phyloP scores from a whole-genome alignment of 2,329 filamentous ascomycete species.

The Exophiala oligosperma region DNA sequence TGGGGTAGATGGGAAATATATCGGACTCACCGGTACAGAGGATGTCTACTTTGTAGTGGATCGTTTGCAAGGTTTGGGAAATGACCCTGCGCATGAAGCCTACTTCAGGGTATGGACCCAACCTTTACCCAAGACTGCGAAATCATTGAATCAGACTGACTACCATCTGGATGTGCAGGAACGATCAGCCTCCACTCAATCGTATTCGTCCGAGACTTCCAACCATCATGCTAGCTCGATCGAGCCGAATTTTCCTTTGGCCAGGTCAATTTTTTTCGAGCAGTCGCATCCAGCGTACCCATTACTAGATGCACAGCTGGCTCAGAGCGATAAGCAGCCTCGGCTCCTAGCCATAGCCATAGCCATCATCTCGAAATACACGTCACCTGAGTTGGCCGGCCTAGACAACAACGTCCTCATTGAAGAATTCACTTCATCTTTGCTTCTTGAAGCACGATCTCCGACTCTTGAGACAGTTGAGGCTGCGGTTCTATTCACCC shows the following conservation, averaged over 20 bases:
- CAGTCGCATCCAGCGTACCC: conserved; percentile 10
- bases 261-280: conserved; percentile 10
- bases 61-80: conserved; percentile 10
- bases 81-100: conserved; percentile 18
- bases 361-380: conserved; percentile 19
- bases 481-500: conserved; percentile 15
- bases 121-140: too few species aligned
- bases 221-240: conserved; percentile 5
- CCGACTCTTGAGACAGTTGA: conserved; percentile 14
- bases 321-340: conserved; percentile 9
- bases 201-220: conserved; percentile 3
- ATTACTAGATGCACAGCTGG: conserved; percentile 11
- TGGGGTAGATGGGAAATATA: conserved; percentile 12
- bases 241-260: conserved; percentile 1
- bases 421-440: conserved; percentile 7
- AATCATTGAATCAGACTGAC: background rate
- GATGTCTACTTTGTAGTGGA: conserved; percentile 18
- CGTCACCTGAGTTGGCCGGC: conserved; percentile 14
- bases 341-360: conserved; percentile 10
- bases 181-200: conserved; percentile 6
- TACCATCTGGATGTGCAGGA: background rate
- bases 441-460: conserved; percentile 16
- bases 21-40: conserved; percentile 17
- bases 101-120: conserved; percentile 10
- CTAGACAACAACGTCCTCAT: conserved; percentile 19